Conservation (phyloP, 192 early-diverging fungal genomes). For the Coemansia sp. region DNA sequence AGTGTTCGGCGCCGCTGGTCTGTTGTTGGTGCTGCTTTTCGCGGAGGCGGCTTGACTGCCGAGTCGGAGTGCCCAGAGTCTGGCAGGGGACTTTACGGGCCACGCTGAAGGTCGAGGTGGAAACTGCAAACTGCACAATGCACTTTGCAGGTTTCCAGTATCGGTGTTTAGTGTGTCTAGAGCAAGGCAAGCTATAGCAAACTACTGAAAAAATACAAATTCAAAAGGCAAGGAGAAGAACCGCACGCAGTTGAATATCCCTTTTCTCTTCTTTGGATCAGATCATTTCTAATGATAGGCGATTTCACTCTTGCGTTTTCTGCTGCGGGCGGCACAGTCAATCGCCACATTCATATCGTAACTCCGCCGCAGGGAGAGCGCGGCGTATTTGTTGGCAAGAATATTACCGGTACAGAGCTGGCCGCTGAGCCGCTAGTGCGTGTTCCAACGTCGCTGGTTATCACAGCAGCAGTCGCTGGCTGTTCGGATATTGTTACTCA, state of each 20-base stretch:
- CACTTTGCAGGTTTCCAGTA: slow-evolving; percentile 5
- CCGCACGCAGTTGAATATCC: background rate
- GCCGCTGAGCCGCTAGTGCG: slow-evolving; percentile 5
- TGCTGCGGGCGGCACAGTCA: slow-evolving; percentile 12
- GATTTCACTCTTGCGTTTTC: background rate
- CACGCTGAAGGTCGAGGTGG: slow-evolving; percentile 17
- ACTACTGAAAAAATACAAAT: background rate
- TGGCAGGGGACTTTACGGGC: slow-evolving; percentile 27
- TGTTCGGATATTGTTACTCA: slow-evolving; percentile 17
- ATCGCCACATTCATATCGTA: background rate
- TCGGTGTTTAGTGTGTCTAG: background rate
- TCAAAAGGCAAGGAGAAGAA: background rate
- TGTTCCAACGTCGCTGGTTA: slow-evolving; percentile 18
- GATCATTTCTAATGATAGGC: background rate
- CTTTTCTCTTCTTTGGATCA: slow-evolving; percentile 2
- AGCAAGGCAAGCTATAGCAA: background rate
- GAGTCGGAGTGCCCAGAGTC: slow-evolving; percentile 14
- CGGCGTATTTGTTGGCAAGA: slow-evolving; percentile 13
- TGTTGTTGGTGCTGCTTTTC: slow-evolving; percentile 18
- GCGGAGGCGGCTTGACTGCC: slow-evolving; percentile 28
- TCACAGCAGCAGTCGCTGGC: slow-evolving; percentile 19
- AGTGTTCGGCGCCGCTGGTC: background rate
- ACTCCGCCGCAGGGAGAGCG: slow-evolving; percentile 12
- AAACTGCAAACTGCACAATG: slow-evolving; percentile 33
- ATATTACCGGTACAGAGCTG: background rate